A percentile compares a stretch with the other conserved stretches of the same genome.
Evolutionary conservation across 257 asterid species (phyloP).

Genomic region (Nicotiana knightiana): DNA sequence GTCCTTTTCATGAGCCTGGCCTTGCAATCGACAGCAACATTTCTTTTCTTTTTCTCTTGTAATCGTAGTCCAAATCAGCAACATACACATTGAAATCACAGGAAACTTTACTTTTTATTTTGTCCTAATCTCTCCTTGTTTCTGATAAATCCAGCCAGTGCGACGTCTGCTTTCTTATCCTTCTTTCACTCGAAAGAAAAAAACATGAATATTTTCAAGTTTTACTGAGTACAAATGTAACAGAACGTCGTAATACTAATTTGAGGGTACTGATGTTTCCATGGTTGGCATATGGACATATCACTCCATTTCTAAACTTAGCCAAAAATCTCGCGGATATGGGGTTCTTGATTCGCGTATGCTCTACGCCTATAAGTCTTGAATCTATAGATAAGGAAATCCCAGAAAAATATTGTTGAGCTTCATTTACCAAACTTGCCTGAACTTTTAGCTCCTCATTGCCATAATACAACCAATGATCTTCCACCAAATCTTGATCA

Average conservation of each 20-base stretch:
- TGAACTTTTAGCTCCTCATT: constrained; percentile 22
- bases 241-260: background rate
- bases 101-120: background rate
- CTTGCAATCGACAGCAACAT: background rate
- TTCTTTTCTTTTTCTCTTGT: background rate
- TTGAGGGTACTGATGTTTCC: constrained; percentile 3
- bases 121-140: too few species aligned
- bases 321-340: constrained; percentile 31
- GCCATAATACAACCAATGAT: constrained; percentile 44
- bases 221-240: background rate
- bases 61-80: background rate
- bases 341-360: constrained; percentile 25
- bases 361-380: constrained; percentile 40
- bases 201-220: background rate
- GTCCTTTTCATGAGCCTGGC: too few species aligned
- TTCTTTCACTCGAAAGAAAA: background rate
- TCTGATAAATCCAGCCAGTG: too few species aligned
- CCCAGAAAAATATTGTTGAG: constrained; percentile 21
- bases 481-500: constrained; percentile 26
- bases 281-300: constrained; percentile 4
- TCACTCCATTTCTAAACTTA: constrained; percentile 16
- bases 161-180: background rate
- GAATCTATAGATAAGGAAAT: constrained; percentile 22
- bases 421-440: constrained; percentile 25
- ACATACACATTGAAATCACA: background rate